These are phyloP conservation scores for Cutaneotrichosporon daszewskae DNA, from an alignment of 1,284 basidiomycete species.

Conservation along the genomic window DNA sequence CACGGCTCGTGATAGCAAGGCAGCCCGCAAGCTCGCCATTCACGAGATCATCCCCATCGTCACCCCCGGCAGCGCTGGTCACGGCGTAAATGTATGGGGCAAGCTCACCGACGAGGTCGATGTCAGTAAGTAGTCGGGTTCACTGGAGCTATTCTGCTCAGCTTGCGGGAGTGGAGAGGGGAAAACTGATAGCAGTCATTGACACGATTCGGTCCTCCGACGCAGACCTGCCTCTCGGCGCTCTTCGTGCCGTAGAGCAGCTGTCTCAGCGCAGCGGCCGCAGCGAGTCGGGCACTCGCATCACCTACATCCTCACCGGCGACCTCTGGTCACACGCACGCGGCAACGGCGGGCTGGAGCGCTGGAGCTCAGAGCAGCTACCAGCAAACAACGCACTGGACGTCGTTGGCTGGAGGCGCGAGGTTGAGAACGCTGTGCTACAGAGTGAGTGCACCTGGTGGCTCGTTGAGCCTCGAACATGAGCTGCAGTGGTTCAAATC, in stretches of 20 bases:
- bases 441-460: constrained; percentile 22
- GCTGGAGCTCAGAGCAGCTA: constrained; percentile 35
- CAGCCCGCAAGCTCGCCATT: constrained; percentile 46
- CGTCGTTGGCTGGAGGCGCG: constrained; percentile 25
- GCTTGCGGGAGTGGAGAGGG: neutral
- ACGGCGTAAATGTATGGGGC: constrained; percentile 43
- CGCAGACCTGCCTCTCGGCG: constrained; percentile 38
- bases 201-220: constrained; percentile 42
- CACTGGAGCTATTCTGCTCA: neutral
- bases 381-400: constrained; percentile 8
- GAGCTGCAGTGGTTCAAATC: neutral
- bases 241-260: constrained; percentile 22
- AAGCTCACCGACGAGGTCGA: constrained; percentile 51
- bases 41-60: constrained; percentile 56
- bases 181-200: constrained; percentile 32
- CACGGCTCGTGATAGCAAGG: constrained; percentile 49
- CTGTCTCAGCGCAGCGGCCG: constrained; percentile 17
- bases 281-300: constrained; percentile 39
- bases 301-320: constrained; percentile 55
- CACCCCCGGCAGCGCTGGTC: constrained; percentile 45
- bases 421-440: constrained; percentile 32
- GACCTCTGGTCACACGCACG: constrained; percentile 51
- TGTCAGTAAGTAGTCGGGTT: constrained; percentile 46
- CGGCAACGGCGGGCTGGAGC: constrained; percentile 30
- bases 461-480: neutral